Conservation (phyloP, 2,329 filamentous ascomycete species). For the Alternaria sp. region DNA sequence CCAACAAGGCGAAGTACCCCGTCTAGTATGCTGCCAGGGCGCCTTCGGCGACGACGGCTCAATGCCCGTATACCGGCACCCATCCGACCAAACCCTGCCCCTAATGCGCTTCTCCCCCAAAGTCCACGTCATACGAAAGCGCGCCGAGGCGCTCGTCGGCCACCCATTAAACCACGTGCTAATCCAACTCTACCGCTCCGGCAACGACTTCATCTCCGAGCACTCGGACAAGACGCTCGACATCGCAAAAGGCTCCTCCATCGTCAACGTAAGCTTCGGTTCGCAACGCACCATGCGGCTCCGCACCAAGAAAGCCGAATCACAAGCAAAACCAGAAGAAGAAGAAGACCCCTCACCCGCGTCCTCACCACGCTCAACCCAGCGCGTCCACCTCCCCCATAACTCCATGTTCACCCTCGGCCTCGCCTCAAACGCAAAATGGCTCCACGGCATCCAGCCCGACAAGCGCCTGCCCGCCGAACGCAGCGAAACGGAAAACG, state of each 20-base stretch:
- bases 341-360: conserved; percentile 30
- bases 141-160: conserved; percentile 74
- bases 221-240: conserved; percentile 97
- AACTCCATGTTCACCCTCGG: conserved; percentile 89
- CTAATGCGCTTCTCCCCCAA: conserved; percentile 76
- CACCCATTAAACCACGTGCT: conserved; percentile 89
- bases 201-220: conserved; percentile 91
- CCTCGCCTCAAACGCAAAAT: conserved; percentile 78
- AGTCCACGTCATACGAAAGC: conserved; percentile 70
- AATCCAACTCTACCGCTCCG: conserved; percentile 90
- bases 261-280: conserved; percentile 93
- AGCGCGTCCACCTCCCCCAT: conserved; percentile 79
- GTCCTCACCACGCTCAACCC: conserved; percentile 56
- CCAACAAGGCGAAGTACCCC: conserved; percentile 87
- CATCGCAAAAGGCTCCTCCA: conserved; percentile 78
- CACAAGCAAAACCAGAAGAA: conserved; percentile 11
- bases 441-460: conserved; percentile 89
- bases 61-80: conserved; percentile 93
- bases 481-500: conserved; percentile 73
- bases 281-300: conserved; percentile 90
- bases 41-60: conserved; percentile 70
- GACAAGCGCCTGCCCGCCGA: conserved; percentile 77
- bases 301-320: conserved; percentile 71
- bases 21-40: conserved; percentile 89
- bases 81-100: conserved; percentile 84